Evolutionary conservation across 805 yeast genomes (phyloP).

Genomic region (Candida pseudoglaebosa): DNA sequence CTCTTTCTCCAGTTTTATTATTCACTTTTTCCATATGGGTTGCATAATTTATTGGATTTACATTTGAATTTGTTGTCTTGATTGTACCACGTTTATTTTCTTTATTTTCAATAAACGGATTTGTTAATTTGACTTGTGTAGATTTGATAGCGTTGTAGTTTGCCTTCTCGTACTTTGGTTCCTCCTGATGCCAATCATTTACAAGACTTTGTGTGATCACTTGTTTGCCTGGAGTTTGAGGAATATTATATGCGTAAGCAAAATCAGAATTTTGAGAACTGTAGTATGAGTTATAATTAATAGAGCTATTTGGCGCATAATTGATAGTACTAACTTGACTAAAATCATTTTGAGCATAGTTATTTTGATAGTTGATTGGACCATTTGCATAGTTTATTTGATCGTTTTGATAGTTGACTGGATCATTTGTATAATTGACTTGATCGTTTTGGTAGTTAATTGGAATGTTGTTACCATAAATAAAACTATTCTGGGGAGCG

Average conservation of each 20-base stretch:
- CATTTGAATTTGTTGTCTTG: background rate
- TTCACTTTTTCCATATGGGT: conserved; percentile 29
- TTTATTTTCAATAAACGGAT: conserved; percentile 19
- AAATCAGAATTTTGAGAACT: too few relatives aligned
- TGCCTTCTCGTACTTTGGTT: conserved; percentile 3
- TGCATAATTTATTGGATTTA: conserved; percentile 12
- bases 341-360: too few relatives aligned
- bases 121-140: conserved; percentile 12
- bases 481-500: too few relatives aligned
- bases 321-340: too few relatives aligned
- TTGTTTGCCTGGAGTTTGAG: conserved; percentile 28
- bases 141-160: conserved; percentile 4
- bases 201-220: conserved; percentile 30
- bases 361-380: background rate
- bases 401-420: background rate
- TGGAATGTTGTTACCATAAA: too few relatives aligned
- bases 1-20: conserved; percentile 34
- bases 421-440: background rate
- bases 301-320: background rate
- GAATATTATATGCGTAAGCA: too few relatives aligned
- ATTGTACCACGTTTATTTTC: background rate
- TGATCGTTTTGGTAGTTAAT: background rate
- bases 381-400: background rate
- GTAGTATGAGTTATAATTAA: background rate
- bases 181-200: conserved; percentile 28